Evolutionary conservation across 306 rosid genomes (phyloP).

Genomic region (Quercus mongolica): DNA sequence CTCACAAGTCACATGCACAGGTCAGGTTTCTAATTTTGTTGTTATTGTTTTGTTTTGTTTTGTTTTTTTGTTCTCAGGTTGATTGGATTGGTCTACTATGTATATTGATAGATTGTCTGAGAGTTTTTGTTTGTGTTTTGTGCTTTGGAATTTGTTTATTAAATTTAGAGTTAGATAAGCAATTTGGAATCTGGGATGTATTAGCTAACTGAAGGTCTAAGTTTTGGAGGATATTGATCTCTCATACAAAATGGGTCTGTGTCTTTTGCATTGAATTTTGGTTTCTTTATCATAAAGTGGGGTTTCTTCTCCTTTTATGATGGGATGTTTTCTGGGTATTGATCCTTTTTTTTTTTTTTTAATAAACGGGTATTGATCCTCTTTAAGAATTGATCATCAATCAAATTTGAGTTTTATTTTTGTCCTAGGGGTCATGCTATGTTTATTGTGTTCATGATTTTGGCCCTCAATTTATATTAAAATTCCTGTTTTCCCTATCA

Average conservation of each 20-base stretch:
- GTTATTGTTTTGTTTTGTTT: neutral
- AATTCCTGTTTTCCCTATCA: conserved; percentile 2
- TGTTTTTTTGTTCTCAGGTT: neutral
- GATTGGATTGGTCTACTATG: neutral
- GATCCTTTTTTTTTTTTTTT: neutral
- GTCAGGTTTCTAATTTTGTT: conserved; percentile 25
- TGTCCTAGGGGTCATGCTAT: neutral
- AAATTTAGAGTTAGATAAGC: neutral
- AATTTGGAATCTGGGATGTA: neutral
- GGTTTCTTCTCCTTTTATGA: neutral
- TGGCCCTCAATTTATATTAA: conserved; percentile 8
- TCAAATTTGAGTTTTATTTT: conserved; percentile 12
- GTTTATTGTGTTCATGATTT: neutral
- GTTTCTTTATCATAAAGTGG: neutral
- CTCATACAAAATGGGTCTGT: neutral
- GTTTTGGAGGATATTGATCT: neutral
- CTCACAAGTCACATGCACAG: conserved; percentile 29
- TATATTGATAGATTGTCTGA: neutral
- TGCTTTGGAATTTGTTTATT: neutral
- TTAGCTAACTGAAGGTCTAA: neutral
- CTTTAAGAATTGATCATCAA: neutral
- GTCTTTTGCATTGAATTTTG: neutral
- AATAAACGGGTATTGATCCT: neutral
- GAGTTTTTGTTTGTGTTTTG: neutral
- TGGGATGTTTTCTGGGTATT: neutral